These are phyloP conservation scores for Vanderwaltozyma polyspora DNA, from an alignment of 805 yeast genomes.

Conservation along the genomic window DNA sequence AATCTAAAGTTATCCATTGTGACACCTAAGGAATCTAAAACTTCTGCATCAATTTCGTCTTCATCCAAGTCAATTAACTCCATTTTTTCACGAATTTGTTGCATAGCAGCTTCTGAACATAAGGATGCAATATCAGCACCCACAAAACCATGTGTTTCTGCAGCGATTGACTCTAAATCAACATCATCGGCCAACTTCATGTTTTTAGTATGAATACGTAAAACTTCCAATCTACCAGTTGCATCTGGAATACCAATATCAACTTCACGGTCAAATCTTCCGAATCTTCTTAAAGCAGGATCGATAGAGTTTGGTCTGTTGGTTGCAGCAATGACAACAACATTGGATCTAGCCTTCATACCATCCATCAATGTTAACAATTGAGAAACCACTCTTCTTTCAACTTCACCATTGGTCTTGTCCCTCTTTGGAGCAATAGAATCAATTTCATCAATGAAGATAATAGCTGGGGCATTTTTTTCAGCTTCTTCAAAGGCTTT, in stretches of 20 bases:
- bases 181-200: constrained; percentile 95
- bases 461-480: constrained; percentile 94
- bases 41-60: constrained; percentile 89
- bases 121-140: constrained; percentile 98
- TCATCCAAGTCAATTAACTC: constrained; percentile 52
- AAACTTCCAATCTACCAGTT: constrained; percentile 91
- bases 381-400: constrained; percentile 97
- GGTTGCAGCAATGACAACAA: constrained; percentile 97
- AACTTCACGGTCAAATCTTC: constrained; percentile 82
- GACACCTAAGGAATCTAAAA: constrained; percentile 90
- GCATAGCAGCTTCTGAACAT: constrained; percentile 99
- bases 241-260: constrained; percentile 97
- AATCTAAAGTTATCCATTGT: constrained; percentile 98
- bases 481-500: constrained; percentile 99
- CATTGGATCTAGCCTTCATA: constrained; percentile 98
- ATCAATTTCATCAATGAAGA: constrained; percentile 96
- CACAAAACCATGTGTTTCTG: constrained; percentile 98
- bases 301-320: constrained; percentile 67
- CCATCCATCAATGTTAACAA: constrained; percentile 97
- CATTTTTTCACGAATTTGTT: constrained; percentile 99
- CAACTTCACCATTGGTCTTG: constrained; percentile 99
- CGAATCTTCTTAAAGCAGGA: constrained; percentile 77
- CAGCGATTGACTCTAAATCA: constrained; percentile 88
- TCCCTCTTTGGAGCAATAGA: constrained; percentile 99
- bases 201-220: constrained; percentile 95